phyloP scores from a whole-genome alignment of 2,329 filamentous ascomycete species.

The Tolypocladium ophioglossoides region DNA sequence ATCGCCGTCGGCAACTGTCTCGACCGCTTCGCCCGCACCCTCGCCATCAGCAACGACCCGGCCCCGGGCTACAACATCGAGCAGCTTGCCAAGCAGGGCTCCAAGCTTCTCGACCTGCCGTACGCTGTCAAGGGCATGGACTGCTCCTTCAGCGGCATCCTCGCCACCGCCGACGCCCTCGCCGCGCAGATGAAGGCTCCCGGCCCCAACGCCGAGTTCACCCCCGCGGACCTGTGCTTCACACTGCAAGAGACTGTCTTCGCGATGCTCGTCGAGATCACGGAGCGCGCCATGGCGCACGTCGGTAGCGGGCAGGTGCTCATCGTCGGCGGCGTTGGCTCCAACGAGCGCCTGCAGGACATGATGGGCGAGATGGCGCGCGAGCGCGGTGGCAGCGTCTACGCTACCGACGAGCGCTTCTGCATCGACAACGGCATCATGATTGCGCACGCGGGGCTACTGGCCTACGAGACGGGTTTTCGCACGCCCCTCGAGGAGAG shows the following conservation, averaged over 20 bases:
- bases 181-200: constrained; percentile 52
- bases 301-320: constrained; percentile 85
- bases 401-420: constrained; percentile 91
- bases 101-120: constrained; percentile 71
- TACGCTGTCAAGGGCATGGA: constrained; percentile 99
- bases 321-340: constrained; percentile 91
- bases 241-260: constrained; percentile 91
- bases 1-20: constrained; percentile 97
- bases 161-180: constrained; percentile 72
- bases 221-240: constrained; percentile 81
- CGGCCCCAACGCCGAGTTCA: constrained; percentile 49
- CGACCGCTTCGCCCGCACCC: constrained; percentile 85
- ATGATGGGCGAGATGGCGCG: constrained; percentile 98
- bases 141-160: constrained; percentile 87
- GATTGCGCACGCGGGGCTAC: constrained; percentile 91
- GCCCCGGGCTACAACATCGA: constrained; percentile 98
- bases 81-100: constrained; percentile 70
- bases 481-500: constrained; percentile 67
- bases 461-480: constrained; percentile 77
- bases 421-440: constrained; percentile 99
- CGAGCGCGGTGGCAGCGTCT: constrained; percentile 81
- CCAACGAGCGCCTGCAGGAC: constrained; percentile 85
- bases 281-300: constrained; percentile 96
- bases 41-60: constrained; percentile 88
- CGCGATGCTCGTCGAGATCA: constrained; percentile 97